These are phyloP conservation scores for Aspergillus nidulans DNA, from an alignment of 495 filamentous ascomycete species.

Conservation along the genomic window DNA sequence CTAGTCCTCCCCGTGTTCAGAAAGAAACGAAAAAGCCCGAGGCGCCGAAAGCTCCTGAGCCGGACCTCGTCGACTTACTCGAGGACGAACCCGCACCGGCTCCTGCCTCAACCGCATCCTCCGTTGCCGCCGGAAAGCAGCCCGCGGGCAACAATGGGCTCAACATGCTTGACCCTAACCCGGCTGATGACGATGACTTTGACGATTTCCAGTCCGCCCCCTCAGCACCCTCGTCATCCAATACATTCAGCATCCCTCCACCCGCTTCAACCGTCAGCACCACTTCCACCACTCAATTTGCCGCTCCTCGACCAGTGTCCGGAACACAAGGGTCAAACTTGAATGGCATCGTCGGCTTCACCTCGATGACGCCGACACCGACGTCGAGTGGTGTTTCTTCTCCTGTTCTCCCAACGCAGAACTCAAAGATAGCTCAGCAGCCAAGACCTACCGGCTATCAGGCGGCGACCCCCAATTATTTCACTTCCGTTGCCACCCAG, in stretches of 20 bases:
- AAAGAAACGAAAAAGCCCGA: constrained; percentile 56
- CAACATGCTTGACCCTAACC: constrained; percentile 48
- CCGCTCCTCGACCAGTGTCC: constrained; percentile 76
- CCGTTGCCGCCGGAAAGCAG: constrained; percentile 46
- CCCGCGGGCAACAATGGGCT: constrained; percentile 47
- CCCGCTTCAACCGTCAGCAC: constrained; percentile 62
- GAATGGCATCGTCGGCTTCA: constrained; percentile 72
- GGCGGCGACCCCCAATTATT: constrained; percentile 85
- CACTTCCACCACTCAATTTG: constrained; percentile 64
- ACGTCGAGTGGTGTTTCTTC: constrained; percentile 43
- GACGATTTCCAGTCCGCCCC: constrained; percentile 97
- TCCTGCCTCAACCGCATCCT: constrained; percentile 29
- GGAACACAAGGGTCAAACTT: constrained; percentile 75
- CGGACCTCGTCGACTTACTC: constrained; percentile 80
- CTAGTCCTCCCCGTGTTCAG: constrained; percentile 36
- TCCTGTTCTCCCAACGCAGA: constrained; percentile 40
- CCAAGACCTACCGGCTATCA: constrained; percentile 65
- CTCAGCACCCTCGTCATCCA: constrained; percentile 37
- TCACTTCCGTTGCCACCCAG: constrained; percentile 63
- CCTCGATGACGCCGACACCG: constrained; percentile 71
- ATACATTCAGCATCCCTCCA: constrained; percentile 40
- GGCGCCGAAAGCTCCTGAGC: constrained; percentile 74
- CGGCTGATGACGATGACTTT: constrained; percentile 86
- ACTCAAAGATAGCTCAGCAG: constrained; percentile 36
- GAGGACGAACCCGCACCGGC: constrained; percentile 57